Evolutionary conservation across 208 protist species (phyloP), one percentile per base, ranked within the genome.

Genomic region (Acanthamoeba royreba): DNA sequence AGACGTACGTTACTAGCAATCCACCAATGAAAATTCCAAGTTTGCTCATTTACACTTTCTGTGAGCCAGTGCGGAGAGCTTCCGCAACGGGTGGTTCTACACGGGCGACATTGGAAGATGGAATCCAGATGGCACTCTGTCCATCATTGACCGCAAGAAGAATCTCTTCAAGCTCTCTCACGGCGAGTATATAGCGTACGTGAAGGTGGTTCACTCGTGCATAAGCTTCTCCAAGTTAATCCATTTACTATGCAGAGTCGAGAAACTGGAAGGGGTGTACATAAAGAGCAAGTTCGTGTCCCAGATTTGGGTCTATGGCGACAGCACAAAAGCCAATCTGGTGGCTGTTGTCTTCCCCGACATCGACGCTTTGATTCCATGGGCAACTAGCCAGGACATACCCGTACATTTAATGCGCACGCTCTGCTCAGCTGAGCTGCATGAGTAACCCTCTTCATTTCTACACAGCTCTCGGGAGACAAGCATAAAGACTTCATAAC

Each of bases 141-240:
- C 63, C n/a, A 98, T 99, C 91, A 98, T 98, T 92, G 98, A 99
- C 93, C 92, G 98, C 69, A 96, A 96, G 58, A 99, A 99, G 90
- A 96, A 98, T 89, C 96, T 98, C 25, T 98, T 99, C 89, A 99
- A 98, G 93, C 91, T 98, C n/a, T 93, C 97, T 8, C 97, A 98
- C 79, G 98, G 97, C 40, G 97, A 98, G 92, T 98, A 97, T 85
- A 66, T 98, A 31, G 95, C 96, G 17, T 89, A 89, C 42, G 77
- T 43, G n/a, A n/a, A 61, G 22, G 19, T 61, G 17, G n/a, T 83
- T 83, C 19, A 83, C n/a, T 83, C n/a, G 72, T 22, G 28, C 72
- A 22, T 43, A 61, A 31, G 19, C 22, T n/a, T 83, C 28, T 83
- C 35, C 28, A 61, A 22, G 22, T 17, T n/a, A n/a, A n/a, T n/a